phyloP scores from a whole-genome alignment of 2,329 filamentous ascomycete species.

The Westerdykella sp. region DNA sequence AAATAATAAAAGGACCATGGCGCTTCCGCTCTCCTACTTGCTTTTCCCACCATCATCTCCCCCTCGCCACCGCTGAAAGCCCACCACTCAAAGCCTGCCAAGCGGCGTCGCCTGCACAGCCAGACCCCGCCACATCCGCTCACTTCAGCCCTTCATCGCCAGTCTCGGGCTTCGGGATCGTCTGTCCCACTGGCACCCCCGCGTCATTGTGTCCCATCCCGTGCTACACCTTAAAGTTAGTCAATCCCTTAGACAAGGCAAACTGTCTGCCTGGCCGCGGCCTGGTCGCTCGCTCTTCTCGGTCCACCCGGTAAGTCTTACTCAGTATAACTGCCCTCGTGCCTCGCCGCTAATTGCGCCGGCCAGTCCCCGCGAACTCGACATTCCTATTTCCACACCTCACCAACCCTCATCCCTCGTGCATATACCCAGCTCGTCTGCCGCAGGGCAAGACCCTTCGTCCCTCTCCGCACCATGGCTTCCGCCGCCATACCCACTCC shows the following conservation, averaged over 20 bases:
- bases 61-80: not conserved
- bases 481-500: slow-evolving; percentile 3
- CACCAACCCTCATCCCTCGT: slow-evolving; percentile 1
- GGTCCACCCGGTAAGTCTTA: not conserved
- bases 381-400: not conserved
- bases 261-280: not conserved
- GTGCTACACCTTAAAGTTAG: not conserved
- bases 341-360: not conserved
- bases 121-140: not conserved
- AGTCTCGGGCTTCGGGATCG: too few species aligned
- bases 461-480: slow-evolving; percentile 1
- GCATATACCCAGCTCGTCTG: slow-evolving; percentile 5
- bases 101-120: too few species aligned
- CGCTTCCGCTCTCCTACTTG: not conserved
- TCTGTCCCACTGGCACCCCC: not conserved
- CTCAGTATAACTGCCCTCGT: too few species aligned
- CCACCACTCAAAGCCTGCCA: too few species aligned
- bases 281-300: not conserved
- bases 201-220: slow-evolving; percentile 2
- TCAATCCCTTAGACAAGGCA: not conserved
- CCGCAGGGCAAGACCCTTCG: slow-evolving; percentile 9
- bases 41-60: not conserved
- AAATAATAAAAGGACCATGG: not conserved
- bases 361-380: not conserved
- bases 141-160: too few species aligned